Base-by-base conservation (phyloP, 2,329 filamentous ascomycete genomes). In the Ampelomyces quisqualis region DNA sequence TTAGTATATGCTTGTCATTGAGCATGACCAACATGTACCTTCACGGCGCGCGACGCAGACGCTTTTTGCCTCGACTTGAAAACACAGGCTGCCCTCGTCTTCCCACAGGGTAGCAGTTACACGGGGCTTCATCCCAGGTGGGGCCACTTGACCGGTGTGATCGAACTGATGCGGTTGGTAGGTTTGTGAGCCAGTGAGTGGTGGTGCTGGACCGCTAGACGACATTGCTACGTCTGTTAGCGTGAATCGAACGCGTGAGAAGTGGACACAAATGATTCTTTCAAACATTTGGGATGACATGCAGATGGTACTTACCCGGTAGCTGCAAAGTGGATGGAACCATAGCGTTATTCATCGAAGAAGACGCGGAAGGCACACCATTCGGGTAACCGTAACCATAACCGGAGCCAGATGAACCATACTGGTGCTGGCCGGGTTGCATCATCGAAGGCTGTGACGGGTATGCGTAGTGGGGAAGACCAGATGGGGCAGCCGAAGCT, bases 61-160 rank as follows among this genome's bases (percentile, higher is more conserved):
- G 33, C 91, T 91, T 55, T 93, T 86, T 3, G 93, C 91, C 70
- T 97, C 93, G 1, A 97, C 93, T 67, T 97, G 93, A 66, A 97
- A 98, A 72, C 93, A 98, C 20, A 97, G 76, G 64, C 90, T 97
- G 22, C 93, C 93, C 65, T 98, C 93, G 55, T 98, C 93, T 74
- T 97, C 93, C 93, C 93, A 98, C 17, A 98, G 70, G 0, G 93
- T 98, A 7, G 93, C 93, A 4, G 93, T 97, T 19, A 98, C 93
- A 48, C 91, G 79, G 14, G 93, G 93, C 74, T 97, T 97, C 82
- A 95, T 94, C 20, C 91, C 91, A 3, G 88, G 87, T 7, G 93
- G 93, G 13, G 90, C 88, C 45, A 95, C 74, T 68, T 97, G 93
- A 7, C 93, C 93, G n/a, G 88, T 94, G 6, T 84, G 86, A 65